phyloP scores from a whole-genome alignment of 768 basidiomycete genomes.

The Scleroderma bovista region DNA sequence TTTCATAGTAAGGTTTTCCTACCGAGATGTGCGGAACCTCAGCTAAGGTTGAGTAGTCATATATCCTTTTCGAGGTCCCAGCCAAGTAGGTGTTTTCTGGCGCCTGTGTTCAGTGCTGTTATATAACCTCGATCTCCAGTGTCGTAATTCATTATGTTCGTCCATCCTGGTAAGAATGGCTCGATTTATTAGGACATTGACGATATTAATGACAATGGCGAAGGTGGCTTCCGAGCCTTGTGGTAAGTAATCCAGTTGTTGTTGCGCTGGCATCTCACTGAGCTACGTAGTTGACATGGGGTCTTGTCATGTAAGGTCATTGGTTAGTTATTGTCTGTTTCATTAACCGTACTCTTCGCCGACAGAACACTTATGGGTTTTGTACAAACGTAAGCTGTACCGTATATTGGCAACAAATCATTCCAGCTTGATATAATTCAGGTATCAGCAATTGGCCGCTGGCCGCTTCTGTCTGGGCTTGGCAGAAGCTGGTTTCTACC shows the following conservation, averaged over 20 bases:
- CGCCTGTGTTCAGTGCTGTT: not conserved
- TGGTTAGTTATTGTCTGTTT: constrained; percentile 6
- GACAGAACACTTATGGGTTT: constrained; percentile 55
- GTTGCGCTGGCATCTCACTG: too few relatives aligned
- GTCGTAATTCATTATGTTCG: constrained; percentile 54
- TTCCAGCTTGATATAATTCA: constrained; percentile 15
- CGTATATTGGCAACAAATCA: not conserved
- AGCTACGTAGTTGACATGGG: too few relatives aligned
- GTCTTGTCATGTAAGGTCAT: not conserved
- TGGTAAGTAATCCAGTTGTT: constrained; percentile 31
- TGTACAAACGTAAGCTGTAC: constrained; percentile 48
- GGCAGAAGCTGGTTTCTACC: constrained; percentile 67
- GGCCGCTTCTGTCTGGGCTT: constrained; percentile 55
- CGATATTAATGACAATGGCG: not conserved
- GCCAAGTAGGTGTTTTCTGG: not conserved
- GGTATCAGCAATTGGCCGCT: constrained; percentile 58
- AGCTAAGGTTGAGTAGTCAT: constrained; percentile 10
- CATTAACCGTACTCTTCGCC: constrained; percentile 42
- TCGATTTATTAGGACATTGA: not conserved
- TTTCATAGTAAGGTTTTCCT: constrained; percentile 42
- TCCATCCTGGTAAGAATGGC: constrained; percentile 47
- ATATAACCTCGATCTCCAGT: not conserved
- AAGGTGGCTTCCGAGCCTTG: constrained; percentile 64
- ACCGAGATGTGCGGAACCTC: not conserved
- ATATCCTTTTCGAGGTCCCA: constrained; percentile 13